Evolutionary conservation across 192 early-diverging fungal genomes (phyloP).

Genomic region (Coemansia sp.): DNA sequence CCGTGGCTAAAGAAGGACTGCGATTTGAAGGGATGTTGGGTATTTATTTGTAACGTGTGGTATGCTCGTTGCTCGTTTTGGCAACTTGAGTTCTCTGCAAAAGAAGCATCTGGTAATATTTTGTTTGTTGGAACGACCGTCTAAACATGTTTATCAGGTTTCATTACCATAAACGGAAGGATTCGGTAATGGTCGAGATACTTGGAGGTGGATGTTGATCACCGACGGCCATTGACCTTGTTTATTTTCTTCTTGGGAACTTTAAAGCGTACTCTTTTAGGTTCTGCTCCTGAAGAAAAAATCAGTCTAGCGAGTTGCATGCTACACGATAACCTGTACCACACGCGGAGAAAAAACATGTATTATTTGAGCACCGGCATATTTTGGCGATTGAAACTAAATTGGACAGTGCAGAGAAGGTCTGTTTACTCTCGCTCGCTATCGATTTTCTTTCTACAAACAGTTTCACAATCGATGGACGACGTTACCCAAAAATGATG

Average conservation of each 20-base stretch:
- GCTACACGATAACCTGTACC: too few species aligned
- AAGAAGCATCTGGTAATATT: neutral
- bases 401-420: neutral
- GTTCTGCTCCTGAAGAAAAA: too few species aligned
- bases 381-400: neutral
- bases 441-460: neutral
- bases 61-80: neutral
- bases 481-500: neutral
- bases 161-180: neutral
- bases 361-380: neutral
- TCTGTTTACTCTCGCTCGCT: neutral
- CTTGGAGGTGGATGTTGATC: neutral
- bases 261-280: too few species aligned
- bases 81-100: neutral
- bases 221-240: neutral
- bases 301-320: too few species aligned
- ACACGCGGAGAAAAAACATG: neutral
- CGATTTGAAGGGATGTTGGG: neutral
- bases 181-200: neutral
- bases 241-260: neutral
- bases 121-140: neutral
- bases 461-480: neutral
- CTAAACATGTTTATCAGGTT: neutral
- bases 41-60: neutral
- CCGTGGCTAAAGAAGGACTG: neutral